Conservation (phyloP, 352 stramenopile species). For the Phytophthora pisi region DNA sequence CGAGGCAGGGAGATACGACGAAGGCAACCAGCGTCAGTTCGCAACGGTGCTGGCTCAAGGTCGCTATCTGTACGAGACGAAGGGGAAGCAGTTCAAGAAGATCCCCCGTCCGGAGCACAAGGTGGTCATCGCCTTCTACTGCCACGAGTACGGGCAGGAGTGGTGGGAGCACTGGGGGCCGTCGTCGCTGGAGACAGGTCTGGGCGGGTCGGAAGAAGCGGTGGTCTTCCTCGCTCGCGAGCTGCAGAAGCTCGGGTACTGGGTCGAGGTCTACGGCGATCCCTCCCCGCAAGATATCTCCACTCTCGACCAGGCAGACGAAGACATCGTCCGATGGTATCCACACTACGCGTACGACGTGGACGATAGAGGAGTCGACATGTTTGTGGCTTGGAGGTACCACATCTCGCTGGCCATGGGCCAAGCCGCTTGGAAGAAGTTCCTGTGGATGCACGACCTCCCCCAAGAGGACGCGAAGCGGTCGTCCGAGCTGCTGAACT, state of each 20-base stretch:
- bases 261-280: conserved; percentile 89
- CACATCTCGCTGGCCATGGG: conserved; percentile 79
- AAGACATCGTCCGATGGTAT: conserved; percentile 70
- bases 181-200: conserved; percentile 61
- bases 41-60: conserved; percentile 43
- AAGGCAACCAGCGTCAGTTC: conserved; percentile 41
- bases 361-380: conserved; percentile 58
- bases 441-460: conserved; percentile 90
- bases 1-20: conserved; percentile 28
- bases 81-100: conserved; percentile 39
- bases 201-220: conserved; percentile 92
- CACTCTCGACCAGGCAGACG: conserved; percentile 21
- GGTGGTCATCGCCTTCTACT: conserved; percentile 85
- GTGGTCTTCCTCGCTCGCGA: conserved; percentile 89
- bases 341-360: conserved; percentile 74
- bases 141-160: conserved; percentile 90
- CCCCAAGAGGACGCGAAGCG: conserved; percentile 40
- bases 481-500: conserved; percentile 45
- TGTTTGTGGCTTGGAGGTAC: conserved; percentile 93
- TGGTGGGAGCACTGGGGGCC: conserved; percentile 92
- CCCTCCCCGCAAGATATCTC: conserved; percentile 53
- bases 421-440: conserved; percentile 35
- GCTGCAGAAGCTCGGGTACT: conserved; percentile 80
- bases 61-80: conserved; percentile 29
- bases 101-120: conserved; percentile 29